Conservation (phyloP, 768 basidiomycete genomes). For the Tephrocybe sp. region DNA sequence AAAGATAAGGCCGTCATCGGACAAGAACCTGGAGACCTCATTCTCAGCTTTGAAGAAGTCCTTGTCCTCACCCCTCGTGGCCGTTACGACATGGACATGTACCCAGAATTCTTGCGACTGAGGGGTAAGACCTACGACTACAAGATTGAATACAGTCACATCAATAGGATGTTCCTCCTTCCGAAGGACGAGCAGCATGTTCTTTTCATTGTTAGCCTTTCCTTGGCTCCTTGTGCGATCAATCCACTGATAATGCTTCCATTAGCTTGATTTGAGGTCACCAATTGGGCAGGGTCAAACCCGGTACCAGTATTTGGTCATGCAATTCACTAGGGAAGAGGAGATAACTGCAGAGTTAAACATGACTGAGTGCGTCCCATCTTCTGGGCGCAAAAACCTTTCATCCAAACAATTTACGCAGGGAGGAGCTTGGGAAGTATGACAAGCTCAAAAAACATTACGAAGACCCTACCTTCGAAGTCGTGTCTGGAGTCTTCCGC, state of each 20-base stretch:
- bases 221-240: neutral
- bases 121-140: slow-evolving; percentile 99
- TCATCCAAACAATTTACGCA: slow-evolving; percentile 21
- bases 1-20: slow-evolving; percentile 97
- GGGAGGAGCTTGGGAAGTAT: slow-evolving; percentile 75
- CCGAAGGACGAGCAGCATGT: slow-evolving; percentile 98
- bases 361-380: slow-evolving; percentile 74
- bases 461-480: slow-evolving; percentile 93
- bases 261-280: slow-evolving; percentile 82
- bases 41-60: slow-evolving; percentile 94
- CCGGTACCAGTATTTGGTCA: slow-evolving; percentile 94
- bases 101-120: slow-evolving; percentile 87
- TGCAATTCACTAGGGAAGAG: slow-evolving; percentile 97
- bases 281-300: slow-evolving; percentile 99
- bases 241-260: neutral
- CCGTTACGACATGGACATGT: slow-evolving; percentile 98
- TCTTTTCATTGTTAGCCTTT: slow-evolving; percentile 81
- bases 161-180: slow-evolving; percentile 86
- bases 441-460: slow-evolving; percentile 91
- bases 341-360: slow-evolving; percentile 96
- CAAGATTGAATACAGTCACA: slow-evolving; percentile 89
- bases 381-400: neutral
- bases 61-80: slow-evolving; percentile 95
- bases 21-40: slow-evolving; percentile 86
- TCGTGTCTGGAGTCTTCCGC: slow-evolving; percentile 92